A percentile compares a stretch with the other conserved stretches of the same genome.
Evolutionary conservation across 2,329 filamentous ascomycete species (phyloP).

Genomic region (Aspergillus costaricaensis): DNA sequence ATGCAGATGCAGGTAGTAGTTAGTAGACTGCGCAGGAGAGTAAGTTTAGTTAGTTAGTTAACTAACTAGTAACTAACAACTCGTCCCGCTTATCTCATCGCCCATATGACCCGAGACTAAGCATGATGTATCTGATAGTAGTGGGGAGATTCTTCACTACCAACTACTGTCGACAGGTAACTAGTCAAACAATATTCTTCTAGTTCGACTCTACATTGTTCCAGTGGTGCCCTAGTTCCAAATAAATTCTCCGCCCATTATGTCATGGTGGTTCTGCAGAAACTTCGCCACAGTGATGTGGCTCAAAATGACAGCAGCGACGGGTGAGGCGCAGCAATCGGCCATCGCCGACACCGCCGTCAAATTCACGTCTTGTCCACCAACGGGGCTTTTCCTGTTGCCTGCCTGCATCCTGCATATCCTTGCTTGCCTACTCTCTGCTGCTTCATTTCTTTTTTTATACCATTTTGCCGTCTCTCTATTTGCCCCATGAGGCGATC

Average conservation of each 20-base stretch:
- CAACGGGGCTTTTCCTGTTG: background rate
- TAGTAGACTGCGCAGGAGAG: too few species aligned
- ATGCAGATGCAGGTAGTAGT: background rate
- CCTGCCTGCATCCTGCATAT: slow-evolving; percentile 3
- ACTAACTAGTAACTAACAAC: too few species aligned
- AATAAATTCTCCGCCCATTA: slow-evolving; percentile 9
- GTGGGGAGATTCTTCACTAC: background rate
- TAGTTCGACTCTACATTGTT: background rate
- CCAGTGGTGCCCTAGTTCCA: background rate
- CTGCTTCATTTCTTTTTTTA: slow-evolving; percentile 5
- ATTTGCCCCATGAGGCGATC: slow-evolving; percentile 1
- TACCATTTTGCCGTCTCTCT: background rate
- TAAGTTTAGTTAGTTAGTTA: too few species aligned
- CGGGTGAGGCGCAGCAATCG: slow-evolving; percentile 17
- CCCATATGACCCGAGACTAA: background rate
- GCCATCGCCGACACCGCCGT: slow-evolving; percentile 14
- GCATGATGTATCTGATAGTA: background rate
- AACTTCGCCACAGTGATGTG: slow-evolving; percentile 18
- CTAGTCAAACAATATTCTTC: background rate
- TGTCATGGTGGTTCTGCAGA: slow-evolving; percentile 16
- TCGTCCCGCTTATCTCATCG: background rate
- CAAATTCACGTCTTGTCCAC: background rate
- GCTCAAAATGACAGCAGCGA: slow-evolving; percentile 11
- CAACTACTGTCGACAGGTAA: background rate
- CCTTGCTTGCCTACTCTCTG: background rate